Evolutionary conservation across 371 early-diverging fungal genomes (phyloP).

Genomic region (Encephalitozoon cuniculi): DNA sequence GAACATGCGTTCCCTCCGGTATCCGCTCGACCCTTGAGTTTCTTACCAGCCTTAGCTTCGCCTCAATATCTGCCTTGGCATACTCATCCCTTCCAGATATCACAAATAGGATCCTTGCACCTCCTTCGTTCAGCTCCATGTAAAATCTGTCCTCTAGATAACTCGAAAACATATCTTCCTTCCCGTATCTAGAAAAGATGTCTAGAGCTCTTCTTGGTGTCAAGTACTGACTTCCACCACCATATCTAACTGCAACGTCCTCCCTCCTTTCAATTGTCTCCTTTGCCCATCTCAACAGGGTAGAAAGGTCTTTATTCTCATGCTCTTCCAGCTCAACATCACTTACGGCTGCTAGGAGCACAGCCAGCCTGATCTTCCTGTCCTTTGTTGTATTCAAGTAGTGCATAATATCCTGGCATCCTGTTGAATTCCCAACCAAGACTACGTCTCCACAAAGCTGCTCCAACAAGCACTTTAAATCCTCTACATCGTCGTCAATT

Average conservation of each 20-base stretch:
- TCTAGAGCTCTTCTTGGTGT: constrained; percentile 38
- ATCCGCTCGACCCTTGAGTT: constrained; percentile 14
- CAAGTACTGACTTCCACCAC: neutral
- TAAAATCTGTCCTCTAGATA: constrained; percentile 28
- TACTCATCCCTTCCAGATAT: constrained; percentile 53
- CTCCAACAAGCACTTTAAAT: constrained; percentile 6
- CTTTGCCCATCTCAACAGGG: constrained; percentile 17
- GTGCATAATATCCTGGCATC: constrained; percentile 52
- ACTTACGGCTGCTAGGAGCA: constrained; percentile 60
- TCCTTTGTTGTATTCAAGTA: constrained; percentile 17
- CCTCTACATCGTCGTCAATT: constrained; percentile 31
- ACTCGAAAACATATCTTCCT: constrained; percentile 56
- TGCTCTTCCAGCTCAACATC: constrained; percentile 55
- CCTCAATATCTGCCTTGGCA: neutral
- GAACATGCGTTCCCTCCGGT: constrained; percentile 35
- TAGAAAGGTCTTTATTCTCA: constrained; percentile 19
- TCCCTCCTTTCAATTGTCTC: constrained; percentile 2
- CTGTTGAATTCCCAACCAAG: constrained; percentile 59
- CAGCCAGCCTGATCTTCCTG: constrained; percentile 7
- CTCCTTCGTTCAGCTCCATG: constrained; percentile 16
- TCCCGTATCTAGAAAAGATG: constrained; percentile 37
- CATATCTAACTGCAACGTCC: constrained; percentile 22
- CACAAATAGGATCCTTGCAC: constrained; percentile 30
- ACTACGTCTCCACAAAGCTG: constrained; percentile 2
- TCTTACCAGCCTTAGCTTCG: constrained; percentile 16